These are phyloP conservation scores for Penicillium sp. DNA, from an alignment of 2,329 filamentous ascomycete genomes.

Conservation along the genomic window DNA sequence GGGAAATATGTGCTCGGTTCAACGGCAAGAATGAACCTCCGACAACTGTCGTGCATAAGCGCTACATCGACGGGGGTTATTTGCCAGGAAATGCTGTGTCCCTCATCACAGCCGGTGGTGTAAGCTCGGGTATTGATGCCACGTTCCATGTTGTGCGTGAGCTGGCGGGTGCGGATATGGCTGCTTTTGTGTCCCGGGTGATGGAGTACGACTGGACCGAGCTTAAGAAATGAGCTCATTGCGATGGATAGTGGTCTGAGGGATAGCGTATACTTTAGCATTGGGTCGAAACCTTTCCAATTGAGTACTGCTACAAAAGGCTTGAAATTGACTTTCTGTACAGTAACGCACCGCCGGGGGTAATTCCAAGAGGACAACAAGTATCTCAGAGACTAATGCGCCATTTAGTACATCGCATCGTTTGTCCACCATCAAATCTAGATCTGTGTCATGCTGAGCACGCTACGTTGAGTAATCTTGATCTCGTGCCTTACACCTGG, in stretches of 20 bases:
- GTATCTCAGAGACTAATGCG: neutral
- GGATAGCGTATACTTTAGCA: neutral
- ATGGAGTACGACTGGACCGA: constrained; percentile 79
- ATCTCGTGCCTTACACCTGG: neutral
- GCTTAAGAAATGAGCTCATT: constrained; percentile 7
- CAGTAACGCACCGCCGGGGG: neutral
- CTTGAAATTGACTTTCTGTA: neutral
- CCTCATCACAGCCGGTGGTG: constrained; percentile 77
- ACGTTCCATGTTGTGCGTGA: constrained; percentile 81
- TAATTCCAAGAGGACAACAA: neutral
- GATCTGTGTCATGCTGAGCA: neutral
- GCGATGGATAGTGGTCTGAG: neutral
- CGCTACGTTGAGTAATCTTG: neutral
- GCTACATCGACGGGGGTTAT: constrained; percentile 22
- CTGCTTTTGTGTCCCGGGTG: constrained; percentile 69
- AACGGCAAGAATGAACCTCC: constrained; percentile 1
- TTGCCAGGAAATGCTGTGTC: constrained; percentile 53
- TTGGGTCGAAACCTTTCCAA: neutral
- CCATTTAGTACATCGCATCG: neutral
- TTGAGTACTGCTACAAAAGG: neutral
- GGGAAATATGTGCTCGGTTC: constrained; percentile 19
- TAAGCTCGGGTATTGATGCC: constrained; percentile 79
- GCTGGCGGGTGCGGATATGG: constrained; percentile 73
- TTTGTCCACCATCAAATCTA: neutral
- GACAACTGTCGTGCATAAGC: constrained; percentile 17